These are phyloP conservation scores for Cicer arietinum DNA, from an alignment of 306 rosid species.

Conservation along the genomic window DNA sequence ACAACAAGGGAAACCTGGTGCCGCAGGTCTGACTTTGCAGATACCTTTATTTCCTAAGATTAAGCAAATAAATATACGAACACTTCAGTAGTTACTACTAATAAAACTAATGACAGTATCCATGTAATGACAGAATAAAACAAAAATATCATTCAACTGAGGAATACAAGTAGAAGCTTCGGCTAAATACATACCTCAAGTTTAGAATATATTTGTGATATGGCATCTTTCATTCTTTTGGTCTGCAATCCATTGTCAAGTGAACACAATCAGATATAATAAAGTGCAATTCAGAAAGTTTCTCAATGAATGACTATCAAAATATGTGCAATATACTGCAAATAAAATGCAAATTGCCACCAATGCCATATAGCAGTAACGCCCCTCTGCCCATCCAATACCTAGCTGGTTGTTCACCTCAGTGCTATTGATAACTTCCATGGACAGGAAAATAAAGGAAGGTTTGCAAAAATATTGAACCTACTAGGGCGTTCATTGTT, in stretches of 20 bases:
- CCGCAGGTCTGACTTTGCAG: slow-evolving; percentile 77
- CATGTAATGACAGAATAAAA: slow-evolving; percentile 22
- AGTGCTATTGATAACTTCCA: slow-evolving; percentile 15
- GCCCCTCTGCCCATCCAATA: slow-evolving; percentile 3
- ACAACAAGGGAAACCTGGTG: slow-evolving; percentile 92
- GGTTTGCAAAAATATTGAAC: slow-evolving; percentile 23
- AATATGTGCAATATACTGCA: slow-evolving; percentile 20
- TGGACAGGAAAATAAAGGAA: slow-evolving; percentile 17
- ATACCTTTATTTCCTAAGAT: slow-evolving; percentile 80
- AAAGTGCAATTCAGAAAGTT: slow-evolving; percentile 37
- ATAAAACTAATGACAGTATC: slow-evolving; percentile 11
- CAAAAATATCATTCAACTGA: slow-evolving; percentile 12
- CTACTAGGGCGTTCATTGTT: background rate
- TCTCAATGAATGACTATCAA: slow-evolving; percentile 5
- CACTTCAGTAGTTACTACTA: slow-evolving; percentile 12
- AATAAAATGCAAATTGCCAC: slow-evolving; percentile 19
- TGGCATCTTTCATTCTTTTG: slow-evolving; percentile 85
- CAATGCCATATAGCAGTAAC: slow-evolving; percentile 30
- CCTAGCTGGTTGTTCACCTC: slow-evolving; percentile 19
- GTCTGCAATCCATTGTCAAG: slow-evolving; percentile 60
- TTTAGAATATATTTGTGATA: slow-evolving; percentile 83
- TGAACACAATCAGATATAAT: slow-evolving; percentile 39
- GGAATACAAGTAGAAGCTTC: slow-evolving; percentile 26
- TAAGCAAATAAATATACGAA: slow-evolving; percentile 33
- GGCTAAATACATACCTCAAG: slow-evolving; percentile 69